Conservation (phyloP, 1,139 yeast genomes). For the Blastobotrys capitulatus region DNA sequence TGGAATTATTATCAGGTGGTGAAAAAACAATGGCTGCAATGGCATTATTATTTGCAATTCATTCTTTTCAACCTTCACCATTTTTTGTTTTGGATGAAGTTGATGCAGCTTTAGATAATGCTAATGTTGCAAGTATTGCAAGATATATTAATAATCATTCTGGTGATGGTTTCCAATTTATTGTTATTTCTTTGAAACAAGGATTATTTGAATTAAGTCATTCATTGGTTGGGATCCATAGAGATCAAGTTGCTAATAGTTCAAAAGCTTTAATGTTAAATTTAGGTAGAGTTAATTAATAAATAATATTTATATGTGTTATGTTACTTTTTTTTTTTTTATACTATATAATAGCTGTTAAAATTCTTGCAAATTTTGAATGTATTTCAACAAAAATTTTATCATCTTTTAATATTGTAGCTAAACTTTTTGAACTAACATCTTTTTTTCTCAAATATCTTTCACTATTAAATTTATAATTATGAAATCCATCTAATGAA, state of each 20-base stretch:
- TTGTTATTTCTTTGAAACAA: constrained; percentile 88
- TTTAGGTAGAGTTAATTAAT: constrained; percentile 13
- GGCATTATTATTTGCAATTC: constrained; percentile 86
- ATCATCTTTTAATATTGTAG: constrained; percentile 55
- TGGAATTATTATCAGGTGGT: constrained; percentile 93
- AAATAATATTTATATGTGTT: not conserved
- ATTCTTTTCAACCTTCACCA: constrained; percentile 89
- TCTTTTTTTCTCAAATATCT: constrained; percentile 48
- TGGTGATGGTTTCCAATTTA: constrained; percentile 78
- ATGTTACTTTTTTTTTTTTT: not conserved
- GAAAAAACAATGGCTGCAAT: constrained; percentile 96
- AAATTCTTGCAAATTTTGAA: constrained; percentile 38
- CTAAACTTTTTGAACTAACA: constrained; percentile 51
- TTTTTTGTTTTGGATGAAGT: constrained; percentile 94
- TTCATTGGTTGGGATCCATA: constrained; percentile 86
- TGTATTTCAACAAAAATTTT: constrained; percentile 59
- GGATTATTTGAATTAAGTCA: constrained; percentile 84
- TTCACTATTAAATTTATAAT: constrained; percentile 30
- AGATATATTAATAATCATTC: constrained; percentile 74
- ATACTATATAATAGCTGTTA: constrained; percentile 28
- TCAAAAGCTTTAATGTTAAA: constrained; percentile 57
- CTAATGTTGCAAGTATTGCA: constrained; percentile 81
- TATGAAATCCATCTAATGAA: not conserved
- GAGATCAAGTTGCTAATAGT: constrained; percentile 73
- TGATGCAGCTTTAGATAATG: constrained; percentile 92